Percentiles rank a stretch among this genome's conserved stretches.
Conservation (phyloP, 2,329 filamentous ascomycete species). For the Chaetothyriales sp. region DNA sequence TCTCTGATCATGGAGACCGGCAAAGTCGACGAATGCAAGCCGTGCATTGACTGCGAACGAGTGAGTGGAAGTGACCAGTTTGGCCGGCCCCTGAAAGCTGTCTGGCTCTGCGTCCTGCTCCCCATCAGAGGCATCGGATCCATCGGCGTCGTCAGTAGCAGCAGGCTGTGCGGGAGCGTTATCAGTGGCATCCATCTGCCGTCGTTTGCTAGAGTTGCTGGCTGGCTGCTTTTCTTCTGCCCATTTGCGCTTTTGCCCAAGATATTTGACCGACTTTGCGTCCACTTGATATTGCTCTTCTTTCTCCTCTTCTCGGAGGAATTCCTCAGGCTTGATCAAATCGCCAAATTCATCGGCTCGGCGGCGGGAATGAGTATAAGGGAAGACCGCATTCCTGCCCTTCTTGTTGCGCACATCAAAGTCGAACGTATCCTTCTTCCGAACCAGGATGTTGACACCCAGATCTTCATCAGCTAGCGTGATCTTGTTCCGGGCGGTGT, state of each 20-base stretch:
- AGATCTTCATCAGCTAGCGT: conserved; percentile 78
- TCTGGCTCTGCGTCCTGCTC: conserved; percentile 34
- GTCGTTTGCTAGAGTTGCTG: conserved; percentile 23
- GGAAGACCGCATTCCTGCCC: conserved; percentile 83
- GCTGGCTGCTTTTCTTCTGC: conserved; percentile 45
- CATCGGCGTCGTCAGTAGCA: conserved; percentile 38
- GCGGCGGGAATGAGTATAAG: conserved; percentile 63
- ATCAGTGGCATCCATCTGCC: conserved; percentile 3
- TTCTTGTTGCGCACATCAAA: conserved; percentile 85
- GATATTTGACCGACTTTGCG: conserved; percentile 39
- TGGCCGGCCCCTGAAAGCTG: conserved; percentile 52
- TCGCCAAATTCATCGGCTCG: conserved; percentile 87
- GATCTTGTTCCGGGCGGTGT: conserved; percentile 71
- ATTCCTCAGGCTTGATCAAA: conserved; percentile 84
- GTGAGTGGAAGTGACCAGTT: conserved; percentile 51
- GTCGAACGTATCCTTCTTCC: conserved; percentile 81
- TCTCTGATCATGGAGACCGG: conserved; percentile 81
- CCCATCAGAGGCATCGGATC: conserved; percentile 40
- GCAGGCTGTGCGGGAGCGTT: conserved; percentile 20
- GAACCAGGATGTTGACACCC: conserved; percentile 77
- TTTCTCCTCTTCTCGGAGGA: conserved; percentile 78
- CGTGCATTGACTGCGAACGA: conserved; percentile 54
- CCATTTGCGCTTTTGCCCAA: conserved; percentile 92
- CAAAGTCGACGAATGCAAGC: conserved; percentile 81
- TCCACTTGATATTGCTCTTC: conserved; percentile 52